Percentiles rank a stretch among this genome's conserved stretches.
These are phyloP conservation scores for Cryptococcus maquisensis DNA, from an alignment of 1,284 basidiomycete genomes.

Conservation along the genomic window DNA sequence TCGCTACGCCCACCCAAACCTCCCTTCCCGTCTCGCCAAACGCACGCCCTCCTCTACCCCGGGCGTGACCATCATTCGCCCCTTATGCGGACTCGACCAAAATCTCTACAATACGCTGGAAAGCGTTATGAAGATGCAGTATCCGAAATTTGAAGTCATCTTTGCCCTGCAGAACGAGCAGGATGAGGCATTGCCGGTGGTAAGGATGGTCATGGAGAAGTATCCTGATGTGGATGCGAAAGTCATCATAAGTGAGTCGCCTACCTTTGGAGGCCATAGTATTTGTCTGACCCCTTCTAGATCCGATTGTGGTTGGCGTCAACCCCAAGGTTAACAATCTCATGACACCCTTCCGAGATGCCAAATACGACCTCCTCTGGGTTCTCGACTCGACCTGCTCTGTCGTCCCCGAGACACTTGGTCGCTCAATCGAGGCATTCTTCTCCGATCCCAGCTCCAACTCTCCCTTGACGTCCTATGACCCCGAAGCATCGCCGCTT, in stretches of 20 bases:
- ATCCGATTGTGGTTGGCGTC: conserved; percentile 59
- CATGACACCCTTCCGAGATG: conserved; percentile 72
- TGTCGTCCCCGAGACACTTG: conserved; percentile 72
- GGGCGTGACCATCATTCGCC: conserved; percentile 85
- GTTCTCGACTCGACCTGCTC: conserved; percentile 92
- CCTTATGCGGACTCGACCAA: conserved; percentile 84
- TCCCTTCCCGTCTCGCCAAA: conserved; percentile 60
- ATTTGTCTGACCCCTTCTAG: neutral
- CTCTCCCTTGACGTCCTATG: conserved; percentile 14
- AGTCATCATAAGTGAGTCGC: conserved; percentile 71
- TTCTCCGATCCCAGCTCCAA: conserved; percentile 29
- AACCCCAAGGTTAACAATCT: conserved; percentile 99
- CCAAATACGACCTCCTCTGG: conserved; percentile 88
- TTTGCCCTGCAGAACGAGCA: conserved; percentile 75
- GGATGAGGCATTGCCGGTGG: conserved; percentile 77
- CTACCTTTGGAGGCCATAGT: neutral
- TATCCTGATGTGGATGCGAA: conserved; percentile 65
- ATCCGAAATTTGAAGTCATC: conserved; percentile 80
- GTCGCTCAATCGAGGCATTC: conserved; percentile 73
- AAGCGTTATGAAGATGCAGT: conserved; percentile 82
- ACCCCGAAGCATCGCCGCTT: conserved; percentile 34
- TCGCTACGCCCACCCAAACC: conserved; percentile 60
- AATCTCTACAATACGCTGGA: conserved; percentile 92
- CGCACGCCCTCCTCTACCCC: conserved; percentile 58
- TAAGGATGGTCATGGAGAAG: conserved; percentile 66